phyloP scores from a whole-genome alignment of 345 rosid species.

The Sisymbrium irio region DNA sequence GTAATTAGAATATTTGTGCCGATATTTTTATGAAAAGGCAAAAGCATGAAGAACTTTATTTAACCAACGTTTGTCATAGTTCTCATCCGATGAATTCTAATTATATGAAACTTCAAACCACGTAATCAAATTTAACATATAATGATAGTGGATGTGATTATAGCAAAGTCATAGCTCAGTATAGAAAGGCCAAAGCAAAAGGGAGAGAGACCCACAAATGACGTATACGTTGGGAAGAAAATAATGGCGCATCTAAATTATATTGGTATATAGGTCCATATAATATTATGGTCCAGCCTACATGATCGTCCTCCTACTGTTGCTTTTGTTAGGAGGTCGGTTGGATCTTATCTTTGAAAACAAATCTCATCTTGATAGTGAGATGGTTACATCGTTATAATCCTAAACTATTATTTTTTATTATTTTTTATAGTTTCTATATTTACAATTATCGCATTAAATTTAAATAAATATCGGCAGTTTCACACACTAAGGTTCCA shows the following conservation, averaged over 20 bases:
- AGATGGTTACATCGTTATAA: not conserved
- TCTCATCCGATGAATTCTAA: no score
- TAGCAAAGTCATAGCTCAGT: not conserved
- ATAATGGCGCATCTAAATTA: constrained; percentile 9
- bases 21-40: no score
- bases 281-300: constrained; percentile 13
- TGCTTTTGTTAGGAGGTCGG: constrained; percentile 19
- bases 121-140: no score
- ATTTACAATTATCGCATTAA: not conserved
- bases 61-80: no score
- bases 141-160: not conserved
- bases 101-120: no score
- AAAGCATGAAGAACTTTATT: no score
- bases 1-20: no score
- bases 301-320: not conserved
- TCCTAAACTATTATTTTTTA: not conserved
- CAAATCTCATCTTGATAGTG: constrained; percentile 3
- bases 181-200: not conserved
- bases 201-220: constrained; percentile 3
- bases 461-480: not conserved
- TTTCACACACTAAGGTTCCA: not conserved
- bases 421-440: no score
- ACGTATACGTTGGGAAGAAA: not conserved
- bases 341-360: constrained; percentile 20
- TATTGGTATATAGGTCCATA: not conserved